phyloP scores from a whole-genome alignment of 352 stramenopile species.

The Phytophthora megakarya region DNA sequence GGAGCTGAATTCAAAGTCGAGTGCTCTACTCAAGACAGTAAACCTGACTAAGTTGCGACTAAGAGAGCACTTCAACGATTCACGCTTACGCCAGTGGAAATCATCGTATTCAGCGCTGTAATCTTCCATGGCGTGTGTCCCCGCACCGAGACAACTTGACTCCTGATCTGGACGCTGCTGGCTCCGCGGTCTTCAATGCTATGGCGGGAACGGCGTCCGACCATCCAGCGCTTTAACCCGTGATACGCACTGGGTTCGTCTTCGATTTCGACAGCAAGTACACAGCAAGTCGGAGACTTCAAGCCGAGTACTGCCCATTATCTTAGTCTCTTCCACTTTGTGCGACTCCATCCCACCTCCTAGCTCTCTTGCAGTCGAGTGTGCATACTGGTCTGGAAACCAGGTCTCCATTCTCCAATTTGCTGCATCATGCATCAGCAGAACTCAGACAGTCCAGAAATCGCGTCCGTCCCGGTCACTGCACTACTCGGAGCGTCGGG shows the following conservation, averaged over 20 bases:
- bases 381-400: background rate
- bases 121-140: too few relatives aligned
- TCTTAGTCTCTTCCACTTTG: slow-evolving; percentile 14
- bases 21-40: too few relatives aligned
- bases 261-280: slow-evolving; percentile 1
- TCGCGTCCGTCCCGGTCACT: background rate
- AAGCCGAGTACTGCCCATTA: slow-evolving; percentile 1
- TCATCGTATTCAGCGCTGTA: too few relatives aligned
- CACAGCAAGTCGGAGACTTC: too few relatives aligned
- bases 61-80: too few relatives aligned
- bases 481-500: slow-evolving; percentile 11
- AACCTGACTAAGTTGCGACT: too few relatives aligned
- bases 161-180: slow-evolving; percentile 13
- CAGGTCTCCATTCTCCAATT: slow-evolving; percentile 30
- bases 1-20: too few relatives aligned
- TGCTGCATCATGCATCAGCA: slow-evolving; percentile 21
- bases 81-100: too few relatives aligned
- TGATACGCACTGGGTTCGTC: slow-evolving; percentile 5
- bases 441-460: slow-evolving; percentile 17
- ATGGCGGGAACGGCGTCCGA: background rate
- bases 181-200: background rate
- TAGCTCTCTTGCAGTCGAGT: slow-evolving; percentile 21
- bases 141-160: slow-evolving; percentile 6
- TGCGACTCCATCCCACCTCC: slow-evolving; percentile 17
- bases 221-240: background rate